Base-by-base conservation (phyloP, 2,329 filamentous ascomycete genomes). In the Geosmithia flava region DNA sequence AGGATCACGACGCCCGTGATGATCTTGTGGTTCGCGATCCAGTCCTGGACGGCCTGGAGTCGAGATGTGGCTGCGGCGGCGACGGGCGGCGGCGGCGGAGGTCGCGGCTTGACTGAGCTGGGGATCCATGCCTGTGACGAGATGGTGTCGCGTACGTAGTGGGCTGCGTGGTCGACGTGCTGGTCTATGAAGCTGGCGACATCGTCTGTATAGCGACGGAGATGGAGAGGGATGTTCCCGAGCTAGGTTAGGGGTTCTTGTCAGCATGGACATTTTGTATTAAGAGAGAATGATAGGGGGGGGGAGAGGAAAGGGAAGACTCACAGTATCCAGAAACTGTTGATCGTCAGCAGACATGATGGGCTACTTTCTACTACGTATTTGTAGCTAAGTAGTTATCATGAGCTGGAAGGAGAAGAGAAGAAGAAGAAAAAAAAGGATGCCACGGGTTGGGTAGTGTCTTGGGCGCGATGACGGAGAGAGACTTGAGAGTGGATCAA, bases 111-210 rank as follows among this genome's bases (percentile, higher is more conserved):
- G 42, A 87, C 71, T 50, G 76, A 74, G 41, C 84, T 75, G 42
- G 87, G 87, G 15, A 94, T 69, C 86, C 87, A 93, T 61, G 74
- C 66, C 48, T 80, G 75, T 39, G 80, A 72, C 39, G 83, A 76
- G 44, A 88, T 71, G 4, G 75, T 75, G 53, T 88, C 81, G 60
- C 86, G 80, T 44, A 96, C 71, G 39, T 76, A 72, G 37, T 74
- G 71, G 48, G 89, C 86, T 43, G 87, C 81, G 51, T 76, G 73
- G 58, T 95, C 87, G 64, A 95, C 83, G 60, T 89, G 81, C 50
- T 76, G 74, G 66, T 96, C 87, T 62, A 95, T 79, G 55, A 83
- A 84, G 53, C 88, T 83, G 61, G 87, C 87, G 52, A 91, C 75
- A 47, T 86, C 76, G 55, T 75, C 72, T 16, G 84, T 82, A 64